Conservation (phyloP, 768 basidiomycete species). For the Pulveroboletus sp. region DNA sequence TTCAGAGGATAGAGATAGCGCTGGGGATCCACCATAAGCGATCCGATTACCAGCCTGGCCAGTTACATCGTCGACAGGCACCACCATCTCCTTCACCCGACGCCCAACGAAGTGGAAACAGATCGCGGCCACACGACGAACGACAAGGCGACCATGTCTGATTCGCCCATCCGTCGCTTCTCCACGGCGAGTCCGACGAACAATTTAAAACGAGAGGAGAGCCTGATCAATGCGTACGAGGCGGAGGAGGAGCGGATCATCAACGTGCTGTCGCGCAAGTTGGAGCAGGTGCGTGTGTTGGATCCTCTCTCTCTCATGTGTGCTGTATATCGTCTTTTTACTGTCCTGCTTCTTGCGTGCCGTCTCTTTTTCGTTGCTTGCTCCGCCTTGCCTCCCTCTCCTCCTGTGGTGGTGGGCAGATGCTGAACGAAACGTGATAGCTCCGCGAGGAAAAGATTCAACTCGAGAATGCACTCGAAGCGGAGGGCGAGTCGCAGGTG, state of each 20-base stretch:
- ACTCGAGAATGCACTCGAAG: conserved; percentile 76
- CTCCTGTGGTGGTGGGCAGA: not conserved
- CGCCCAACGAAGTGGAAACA: not conserved
- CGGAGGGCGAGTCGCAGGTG: conserved; percentile 82
- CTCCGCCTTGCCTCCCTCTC: no score
- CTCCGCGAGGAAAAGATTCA: conserved; percentile 81
- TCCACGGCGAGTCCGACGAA: conserved; percentile 51
- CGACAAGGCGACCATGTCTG: conserved; percentile 19
- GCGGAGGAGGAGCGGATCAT: conserved; percentile 89
- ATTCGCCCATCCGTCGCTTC: conserved; percentile 53
- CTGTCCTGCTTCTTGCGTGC: no score
- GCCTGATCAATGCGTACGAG: conserved; percentile 83
- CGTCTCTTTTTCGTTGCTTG: not conserved
- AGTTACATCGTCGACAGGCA: not conserved
- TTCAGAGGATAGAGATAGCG: not conserved
- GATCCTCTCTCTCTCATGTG: not conserved
- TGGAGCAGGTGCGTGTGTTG: conserved; percentile 59
- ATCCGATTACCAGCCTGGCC: no score
- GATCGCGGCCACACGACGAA: not conserved
- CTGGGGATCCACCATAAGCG: no score
- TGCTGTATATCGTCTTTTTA: no score
- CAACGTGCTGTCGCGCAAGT: conserved; percentile 74
- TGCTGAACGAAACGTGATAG: conserved; percentile 33
- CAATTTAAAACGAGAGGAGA: conserved; percentile 52
- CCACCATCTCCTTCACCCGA: not conserved